Conservation (phyloP, 768 basidiomycete genomes). For the Guyanaporus albipodus region DNA sequence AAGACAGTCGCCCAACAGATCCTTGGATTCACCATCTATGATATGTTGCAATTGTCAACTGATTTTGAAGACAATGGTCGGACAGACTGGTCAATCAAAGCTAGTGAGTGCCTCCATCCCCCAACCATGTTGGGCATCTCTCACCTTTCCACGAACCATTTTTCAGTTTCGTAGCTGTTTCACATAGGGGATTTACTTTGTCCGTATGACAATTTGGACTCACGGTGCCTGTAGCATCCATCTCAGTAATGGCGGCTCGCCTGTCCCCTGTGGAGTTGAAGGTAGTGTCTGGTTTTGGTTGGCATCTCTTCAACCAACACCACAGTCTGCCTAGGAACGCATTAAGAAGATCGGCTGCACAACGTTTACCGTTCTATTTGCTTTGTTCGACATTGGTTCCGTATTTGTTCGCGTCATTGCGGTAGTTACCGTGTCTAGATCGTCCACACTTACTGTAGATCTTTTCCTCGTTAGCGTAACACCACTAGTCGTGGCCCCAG, state of each 20-base stretch:
- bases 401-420: slow-evolving; percentile 17
- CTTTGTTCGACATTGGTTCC: slow-evolving; percentile 18
- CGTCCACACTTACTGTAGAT: slow-evolving; percentile 6
- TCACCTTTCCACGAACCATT: not conserved
- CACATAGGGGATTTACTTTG: slow-evolving; percentile 1
- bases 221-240: slow-evolving; percentile 18
- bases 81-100: slow-evolving; percentile 20
- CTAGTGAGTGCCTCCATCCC: slow-evolving; percentile 8
- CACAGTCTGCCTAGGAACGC: slow-evolving; percentile 6
- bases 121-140: not conserved
- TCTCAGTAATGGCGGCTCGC: slow-evolving; percentile 7
- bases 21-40: slow-evolving; percentile 13
- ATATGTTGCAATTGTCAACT: slow-evolving; percentile 12
- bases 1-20: not conserved
- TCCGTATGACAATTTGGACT: too few relatives aligned
- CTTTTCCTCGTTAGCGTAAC: slow-evolving; percentile 13
- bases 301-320: not conserved
- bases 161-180: slow-evolving; percentile 14
- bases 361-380: slow-evolving; percentile 15
- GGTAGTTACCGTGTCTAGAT: slow-evolving; percentile 10
- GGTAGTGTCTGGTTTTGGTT: slow-evolving; percentile 7
- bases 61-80: slow-evolving; percentile 23
- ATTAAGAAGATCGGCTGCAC: slow-evolving; percentile 10
- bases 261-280: slow-evolving; percentile 23
- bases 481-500: slow-evolving; percentile 1